These are phyloP conservation scores for Cyclotella baltica DNA, from an alignment of 108 stramenopile species.

Conservation along the genomic window DNA sequence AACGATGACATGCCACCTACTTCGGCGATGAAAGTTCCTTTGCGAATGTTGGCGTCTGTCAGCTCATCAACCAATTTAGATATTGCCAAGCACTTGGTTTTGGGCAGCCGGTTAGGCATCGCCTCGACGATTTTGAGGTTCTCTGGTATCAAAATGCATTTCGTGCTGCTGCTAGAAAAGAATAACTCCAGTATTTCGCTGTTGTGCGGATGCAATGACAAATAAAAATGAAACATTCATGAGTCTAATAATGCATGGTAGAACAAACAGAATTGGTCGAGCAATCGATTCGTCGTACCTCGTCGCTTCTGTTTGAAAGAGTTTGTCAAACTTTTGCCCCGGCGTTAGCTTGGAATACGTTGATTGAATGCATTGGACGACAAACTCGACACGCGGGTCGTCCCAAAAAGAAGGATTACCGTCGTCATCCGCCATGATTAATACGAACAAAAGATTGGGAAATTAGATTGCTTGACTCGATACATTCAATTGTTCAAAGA, in stretches of 20 bases:
- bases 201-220: no score
- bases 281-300: no score
- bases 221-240: no score
- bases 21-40: slow-evolving; percentile 61
- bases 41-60: slow-evolving; percentile 54
- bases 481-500: no score
- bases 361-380: slow-evolving; percentile 41
- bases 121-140: slow-evolving; percentile 50
- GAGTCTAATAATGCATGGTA: no score
- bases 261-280: no score
- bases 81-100: slow-evolving; percentile 65
- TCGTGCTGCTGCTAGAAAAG: slow-evolving; percentile 34
- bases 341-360: slow-evolving; percentile 56
- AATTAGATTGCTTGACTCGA: no score
- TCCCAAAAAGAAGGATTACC: slow-evolving; percentile 44
- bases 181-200: slow-evolving; percentile 55
- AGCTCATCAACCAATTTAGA: slow-evolving; percentile 61
- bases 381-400: slow-evolving; percentile 41
- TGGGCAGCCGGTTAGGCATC: slow-evolving; percentile 59
- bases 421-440: slow-evolving; percentile 7
- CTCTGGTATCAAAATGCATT: slow-evolving; percentile 60
- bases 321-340: slow-evolving; percentile 79
- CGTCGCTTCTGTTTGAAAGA: slow-evolving; percentile 75
- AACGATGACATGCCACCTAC: slow-evolving; percentile 72
- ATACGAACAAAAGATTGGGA: no score